Percentiles rank a stretch among this genome's conserved stretches.
Conservation (phyloP, 805 yeast genomes). For the Yamadazyma phyllophila region DNA sequence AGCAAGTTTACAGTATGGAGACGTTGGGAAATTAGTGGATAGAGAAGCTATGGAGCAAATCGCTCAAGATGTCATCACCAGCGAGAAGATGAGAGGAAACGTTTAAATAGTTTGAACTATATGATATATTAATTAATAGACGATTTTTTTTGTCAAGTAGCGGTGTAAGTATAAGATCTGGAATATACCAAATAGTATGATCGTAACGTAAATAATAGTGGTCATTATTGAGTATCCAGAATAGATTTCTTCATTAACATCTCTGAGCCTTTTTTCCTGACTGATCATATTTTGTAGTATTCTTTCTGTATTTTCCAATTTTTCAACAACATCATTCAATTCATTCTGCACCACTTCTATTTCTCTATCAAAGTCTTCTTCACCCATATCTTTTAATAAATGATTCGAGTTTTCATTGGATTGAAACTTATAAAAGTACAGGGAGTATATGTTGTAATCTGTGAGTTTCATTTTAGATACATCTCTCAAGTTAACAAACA, state of each 20-base stretch:
- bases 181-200: slow-evolving; percentile 26
- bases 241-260: slow-evolving; percentile 38
- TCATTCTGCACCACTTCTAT: slow-evolving; percentile 28
- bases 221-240: slow-evolving; percentile 31
- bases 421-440: slow-evolving; percentile 26
- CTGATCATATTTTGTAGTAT: slow-evolving; percentile 27
- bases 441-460: slow-evolving; percentile 35
- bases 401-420: slow-evolving; percentile 11
- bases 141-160: slow-evolving; percentile 12
- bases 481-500: slow-evolving; percentile 35
- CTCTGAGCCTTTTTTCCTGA: slow-evolving; percentile 34
- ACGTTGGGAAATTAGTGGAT: slow-evolving; percentile 68
- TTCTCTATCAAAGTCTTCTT: slow-evolving; percentile 32
- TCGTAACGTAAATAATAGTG: slow-evolving; percentile 24
- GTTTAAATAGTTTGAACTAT: background rate
- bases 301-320: slow-evolving; percentile 26
- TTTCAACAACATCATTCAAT: slow-evolving; percentile 30
- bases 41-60: slow-evolving; percentile 69
- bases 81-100: slow-evolving; percentile 72
- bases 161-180: slow-evolving; percentile 32
- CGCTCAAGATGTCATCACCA: slow-evolving; percentile 68
- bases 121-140: slow-evolving; percentile 3
- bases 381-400: slow-evolving; percentile 15
- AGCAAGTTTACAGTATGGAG: slow-evolving; percentile 74
- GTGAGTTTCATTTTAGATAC: slow-evolving; percentile 32